Evolutionary conservation across 2,329 filamentous ascomycete species (phyloP), one percentile per base, ranked within the genome.

Genomic region (Trichoderma harzianum): DNA sequence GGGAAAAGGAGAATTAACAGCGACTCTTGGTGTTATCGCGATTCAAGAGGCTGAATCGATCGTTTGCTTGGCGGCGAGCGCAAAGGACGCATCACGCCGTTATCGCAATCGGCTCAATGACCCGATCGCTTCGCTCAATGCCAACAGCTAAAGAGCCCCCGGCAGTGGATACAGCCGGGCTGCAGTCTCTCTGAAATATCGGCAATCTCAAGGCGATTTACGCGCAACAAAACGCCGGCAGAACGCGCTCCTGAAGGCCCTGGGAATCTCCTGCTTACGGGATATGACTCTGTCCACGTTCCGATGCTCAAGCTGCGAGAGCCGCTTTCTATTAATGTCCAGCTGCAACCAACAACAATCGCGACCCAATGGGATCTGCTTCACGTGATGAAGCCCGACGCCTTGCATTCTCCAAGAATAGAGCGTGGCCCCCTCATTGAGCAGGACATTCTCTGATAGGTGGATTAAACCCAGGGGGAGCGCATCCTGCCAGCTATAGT

Each of bases 341-440:
- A 32, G 18, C 32, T 65, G 39, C 1, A 43, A 6, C 66, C 12
- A 12, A 7, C 24, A 7, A 68, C 47, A 36, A 10, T 11, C 55
- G 6, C n/a, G 14, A 21, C 30, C 66, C 55, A 69, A 69, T 69
- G 28, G 57, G 36, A 47, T 36, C 11, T 60, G 39, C 16, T 62
- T 61, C 67, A 69, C 69, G 69, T 70, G 60, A 60, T 66, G 21
- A 36, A 55, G 16, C 32, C 32, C 16, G 68, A 70, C 43, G 53
- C 51, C 28, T 32, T 28, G 8, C 30, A 58, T 16, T 14, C 26
- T 30, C 47, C 24, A 34, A 32, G 18, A 21, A 57, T 60, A 8
- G 64, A 28, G 28, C 21, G 28, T 51, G 28, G 39, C 18, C 53
- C 62, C 43, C 68, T 26, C 43, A 18, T 24, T n/a, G 53, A 32